phyloP scores from a whole-genome alignment of 106 monocot genomes.

The Apostasia ramifera region DNA sequence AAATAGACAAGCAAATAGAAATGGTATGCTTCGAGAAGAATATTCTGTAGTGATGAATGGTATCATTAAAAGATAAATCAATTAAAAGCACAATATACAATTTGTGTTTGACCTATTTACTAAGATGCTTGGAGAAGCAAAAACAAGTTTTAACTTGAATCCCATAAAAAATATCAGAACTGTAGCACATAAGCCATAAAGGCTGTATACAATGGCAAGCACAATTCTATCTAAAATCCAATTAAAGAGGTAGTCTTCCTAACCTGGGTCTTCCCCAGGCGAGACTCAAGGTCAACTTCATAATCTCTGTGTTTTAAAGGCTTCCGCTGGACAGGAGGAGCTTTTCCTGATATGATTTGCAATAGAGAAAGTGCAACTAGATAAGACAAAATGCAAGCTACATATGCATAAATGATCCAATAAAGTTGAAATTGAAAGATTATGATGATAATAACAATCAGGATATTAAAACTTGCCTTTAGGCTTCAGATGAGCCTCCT shows the following conservation, averaged over 20 bases:
- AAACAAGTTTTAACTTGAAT: too few relatives aligned
- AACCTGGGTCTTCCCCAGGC: conserved; percentile 97
- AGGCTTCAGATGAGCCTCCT: conserved; percentile 36
- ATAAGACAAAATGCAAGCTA: not conserved
- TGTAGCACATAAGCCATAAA: too few relatives aligned
- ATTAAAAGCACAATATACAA: too few relatives aligned
- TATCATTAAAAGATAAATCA: too few relatives aligned
- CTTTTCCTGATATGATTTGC: conserved; percentile 39
- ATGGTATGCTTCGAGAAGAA: too few relatives aligned
- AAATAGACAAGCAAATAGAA: too few relatives aligned
- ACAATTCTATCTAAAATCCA: too few relatives aligned
- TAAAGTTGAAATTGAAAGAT: not conserved
- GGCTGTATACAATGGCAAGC: too few relatives aligned
- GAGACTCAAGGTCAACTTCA: conserved; percentile 95
- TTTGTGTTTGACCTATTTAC: too few relatives aligned
- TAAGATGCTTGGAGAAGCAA: too few relatives aligned
- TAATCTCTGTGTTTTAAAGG: conserved; percentile 94
- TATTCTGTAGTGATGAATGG: too few relatives aligned
- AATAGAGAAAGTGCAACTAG: not conserved
- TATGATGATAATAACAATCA: not conserved
- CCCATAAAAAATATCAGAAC: too few relatives aligned
- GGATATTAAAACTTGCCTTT: conserved; percentile 43
- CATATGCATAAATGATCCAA: not conserved
- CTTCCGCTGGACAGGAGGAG: conserved; percentile 72
- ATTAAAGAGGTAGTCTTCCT: not conserved